A percentile compares a stretch with the other conserved stretches of the same genome.
Evolutionary conservation across 768 basidiomycete genomes (phyloP).

Genomic region (Coprinellus micaceus): DNA sequence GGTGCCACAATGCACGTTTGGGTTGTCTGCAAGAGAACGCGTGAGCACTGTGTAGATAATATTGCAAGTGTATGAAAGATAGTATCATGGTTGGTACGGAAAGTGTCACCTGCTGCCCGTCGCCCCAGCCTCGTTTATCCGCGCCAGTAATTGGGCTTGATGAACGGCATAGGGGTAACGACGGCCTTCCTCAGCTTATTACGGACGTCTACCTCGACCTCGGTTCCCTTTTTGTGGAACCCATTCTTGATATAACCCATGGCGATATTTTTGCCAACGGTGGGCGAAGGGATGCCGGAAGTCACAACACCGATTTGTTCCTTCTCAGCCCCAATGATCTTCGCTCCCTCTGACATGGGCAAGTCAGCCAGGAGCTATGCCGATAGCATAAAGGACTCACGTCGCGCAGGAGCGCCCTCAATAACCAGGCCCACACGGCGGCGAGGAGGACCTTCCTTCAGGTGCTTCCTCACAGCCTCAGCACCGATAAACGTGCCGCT

Average conservation of each 20-base stretch:
- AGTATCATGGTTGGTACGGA: neutral
- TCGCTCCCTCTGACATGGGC: slow-evolving; percentile 63
- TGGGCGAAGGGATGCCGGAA: slow-evolving; percentile 94
- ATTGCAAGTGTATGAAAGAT: too few relatives aligned
- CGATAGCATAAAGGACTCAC: slow-evolving; percentile 39
- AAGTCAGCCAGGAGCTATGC: neutral
- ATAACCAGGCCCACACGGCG: slow-evolving; percentile 81
- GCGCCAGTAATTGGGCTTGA: slow-evolving; percentile 77
- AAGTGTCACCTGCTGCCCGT: too few relatives aligned
- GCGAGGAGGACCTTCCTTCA: slow-evolving; percentile 75
- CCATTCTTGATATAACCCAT: slow-evolving; percentile 89
- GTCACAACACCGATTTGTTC: slow-evolving; percentile 77
- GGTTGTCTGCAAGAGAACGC: too few relatives aligned
- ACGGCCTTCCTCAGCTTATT: slow-evolving; percentile 72
- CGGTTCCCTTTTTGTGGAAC: slow-evolving; percentile 87
- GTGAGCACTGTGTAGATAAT: too few relatives aligned
- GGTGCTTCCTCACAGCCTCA: slow-evolving; percentile 63
- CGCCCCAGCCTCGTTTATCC: slow-evolving; percentile 33
- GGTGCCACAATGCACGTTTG: too few relatives aligned
- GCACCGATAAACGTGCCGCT: slow-evolving; percentile 76
- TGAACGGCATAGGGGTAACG: slow-evolving; percentile 85
- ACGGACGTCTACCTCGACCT: slow-evolving; percentile 80
- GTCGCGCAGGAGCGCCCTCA: slow-evolving; percentile 81
- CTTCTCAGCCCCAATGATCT: slow-evolving; percentile 56
- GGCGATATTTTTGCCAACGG: slow-evolving; percentile 85